Base-by-base conservation (phyloP, 345 rosid genomes). In the Pseudoturritis turrita region DNA sequence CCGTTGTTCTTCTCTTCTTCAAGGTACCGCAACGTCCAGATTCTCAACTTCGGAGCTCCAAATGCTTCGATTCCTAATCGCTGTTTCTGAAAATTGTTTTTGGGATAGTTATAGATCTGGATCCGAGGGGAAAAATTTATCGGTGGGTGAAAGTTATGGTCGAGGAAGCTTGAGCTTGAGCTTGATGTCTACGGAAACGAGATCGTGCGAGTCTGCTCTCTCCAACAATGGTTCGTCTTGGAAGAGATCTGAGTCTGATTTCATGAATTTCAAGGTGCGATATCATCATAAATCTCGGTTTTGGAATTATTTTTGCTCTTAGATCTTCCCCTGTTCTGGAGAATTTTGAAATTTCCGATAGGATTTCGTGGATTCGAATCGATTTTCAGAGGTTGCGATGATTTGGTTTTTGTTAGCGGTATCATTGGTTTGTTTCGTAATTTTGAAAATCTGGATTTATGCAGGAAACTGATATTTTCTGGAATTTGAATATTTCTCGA, bases 201-300 rank as follows among this genome's bases (percentile, higher is more conserved):
- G 67, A 36, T 79, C 82, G 62, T 70, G 77, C 74, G 45, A 67
- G 22, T 87, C 88, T 12, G 74, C 79, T 23, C 78, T 85, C 37
- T 78, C 80, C 19, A 63, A 73, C 43, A 74, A 65, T 35, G 77
- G 21, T 35, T 80, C 83, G 14, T 78, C 85, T 47, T 35, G n/a
- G 53, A 78, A 74, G 15, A 25, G 39, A 22, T 41, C 5, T 28
- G 25, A 41, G 7, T 0, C 0, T 3, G 53, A n/a, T 28, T 43
- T 62, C 67, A 25, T 81, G 77, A 83, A 84, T 62, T 79, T 83
- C 82, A 79, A 91, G 83, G 97, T 85, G 25, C 37, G 67, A 19
- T 37, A 3, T 35, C 63, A 10, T 39, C 44, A 14, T 41, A 4
- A 37, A 11, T 18, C 28, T 47, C n/a, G 13, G n/a, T 26, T 54